Evolutionary conservation across 2,329 filamentous ascomycete species (phyloP), one percentile per base, ranked within the genome.

Genomic region (Calonectria pauciramosa): DNA sequence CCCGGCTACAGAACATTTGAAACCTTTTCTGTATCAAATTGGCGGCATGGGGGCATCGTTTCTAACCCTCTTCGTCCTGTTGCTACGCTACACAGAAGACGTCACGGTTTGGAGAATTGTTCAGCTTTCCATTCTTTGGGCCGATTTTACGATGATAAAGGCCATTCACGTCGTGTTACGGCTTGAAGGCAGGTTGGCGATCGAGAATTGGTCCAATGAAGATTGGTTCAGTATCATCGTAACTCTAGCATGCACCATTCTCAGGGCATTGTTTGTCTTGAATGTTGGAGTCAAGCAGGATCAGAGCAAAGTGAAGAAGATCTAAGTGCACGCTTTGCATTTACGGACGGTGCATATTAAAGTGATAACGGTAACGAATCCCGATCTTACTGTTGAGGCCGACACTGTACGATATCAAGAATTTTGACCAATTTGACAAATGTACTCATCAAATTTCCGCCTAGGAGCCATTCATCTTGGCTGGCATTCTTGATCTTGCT

Each of bases 21-120:
- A 67, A 4, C 71, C 71, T 2, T 80, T 80, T 14, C 30, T 81
- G 16, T 80, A 78, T n/a, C 78, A 79, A 47, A 79, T 81, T n/a
- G 79, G 73, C 18, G 79, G 79, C 23, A 76, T 81, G 78, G 77
- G 74, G 47, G 71, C 65, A 5, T 79, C 78, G 0, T 80, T 70
- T 11, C 49, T 80, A 0, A 30, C 66, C 4, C 54, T 80, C 1
- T 28, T 68, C 11, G 44, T 75, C 3, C 28, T 71, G 0, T 65
- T 80, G 1, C 59, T 80, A 0, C 74, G 78, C 0, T 81, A 80
- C 36, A 80, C 78, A 1, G 67, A 80, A n/a, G 78, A 80, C 8
- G 38, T 78, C 11, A 74, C 71, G 13, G 64, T 80, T 9, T 80
- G 78, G 78, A 81, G 75, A 54, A 78, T 76, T 41, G 56, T 80